phyloP scores from a whole-genome alignment of 257 asterid species.

The Knoxia roxburghii region DNA sequence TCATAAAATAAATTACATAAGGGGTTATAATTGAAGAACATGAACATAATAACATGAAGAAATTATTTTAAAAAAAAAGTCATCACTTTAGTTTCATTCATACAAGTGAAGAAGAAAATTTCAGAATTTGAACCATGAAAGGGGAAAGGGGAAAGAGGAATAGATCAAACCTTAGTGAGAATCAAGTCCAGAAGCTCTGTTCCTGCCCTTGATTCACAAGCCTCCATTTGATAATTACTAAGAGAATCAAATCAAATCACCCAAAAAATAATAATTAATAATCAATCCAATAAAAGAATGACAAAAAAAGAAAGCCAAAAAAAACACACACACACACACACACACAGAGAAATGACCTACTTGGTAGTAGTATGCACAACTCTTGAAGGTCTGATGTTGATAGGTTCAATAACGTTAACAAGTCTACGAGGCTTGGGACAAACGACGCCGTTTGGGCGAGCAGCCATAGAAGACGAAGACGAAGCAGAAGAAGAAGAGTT shows the following conservation, averaged over 20 bases:
- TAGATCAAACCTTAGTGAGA: constrained; percentile 40
- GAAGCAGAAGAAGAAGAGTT: constrained; percentile 13
- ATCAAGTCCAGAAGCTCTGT: constrained; percentile 49
- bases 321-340: background rate
- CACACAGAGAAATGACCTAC: constrained; percentile 13
- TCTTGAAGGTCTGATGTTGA: constrained; percentile 18
- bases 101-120: background rate
- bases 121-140: background rate
- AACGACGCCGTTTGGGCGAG: constrained; percentile 29
- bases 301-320: no score
- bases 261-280: background rate
- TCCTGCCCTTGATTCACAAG: constrained; percentile 42
- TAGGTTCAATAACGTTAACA: constrained; percentile 14
- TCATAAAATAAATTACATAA: no score
- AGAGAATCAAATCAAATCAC: background rate
- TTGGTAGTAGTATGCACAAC: constrained; percentile 20
- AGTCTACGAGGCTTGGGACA: constrained; percentile 55
- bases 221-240: constrained; percentile 40
- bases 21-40: background rate
- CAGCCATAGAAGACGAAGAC: constrained; percentile 6
- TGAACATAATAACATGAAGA: background rate
- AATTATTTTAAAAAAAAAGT: no score
- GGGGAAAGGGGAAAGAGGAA: background rate
- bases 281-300: background rate
- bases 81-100: no score